phyloP scores from a whole-genome alignment of 2,329 filamentous ascomycete genomes.

The Hawksworthiomyces lignivorus region DNA sequence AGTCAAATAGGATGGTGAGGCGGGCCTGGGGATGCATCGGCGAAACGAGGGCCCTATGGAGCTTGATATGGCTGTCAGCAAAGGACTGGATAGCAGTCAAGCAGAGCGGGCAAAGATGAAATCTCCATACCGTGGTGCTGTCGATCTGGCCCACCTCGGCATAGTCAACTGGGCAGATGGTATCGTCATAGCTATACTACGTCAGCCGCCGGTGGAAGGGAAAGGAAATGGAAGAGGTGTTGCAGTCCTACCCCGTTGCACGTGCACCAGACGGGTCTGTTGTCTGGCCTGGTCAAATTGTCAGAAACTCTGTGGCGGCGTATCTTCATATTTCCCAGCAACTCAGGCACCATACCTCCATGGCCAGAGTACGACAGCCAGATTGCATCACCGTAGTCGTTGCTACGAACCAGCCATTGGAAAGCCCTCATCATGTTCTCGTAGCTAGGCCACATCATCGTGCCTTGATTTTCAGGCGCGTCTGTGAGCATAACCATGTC shows the following conservation, averaged over 20 bases:
- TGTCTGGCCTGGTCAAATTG: conserved; percentile 33
- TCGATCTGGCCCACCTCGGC: conserved; percentile 44
- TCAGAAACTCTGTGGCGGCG: too few relatives aligned
- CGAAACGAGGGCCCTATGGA: conserved; percentile 46
- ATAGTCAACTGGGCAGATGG: conserved; percentile 47
- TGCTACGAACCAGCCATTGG: conserved; percentile 45
- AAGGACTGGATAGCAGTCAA: too few relatives aligned
- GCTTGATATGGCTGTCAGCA: conserved; percentile 10
- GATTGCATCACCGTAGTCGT: conserved; percentile 40
- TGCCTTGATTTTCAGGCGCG: conserved; percentile 24
- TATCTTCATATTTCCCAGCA: too few relatives aligned
- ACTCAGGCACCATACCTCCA: conserved; percentile 40
- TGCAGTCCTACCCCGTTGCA: conserved; percentile 22
- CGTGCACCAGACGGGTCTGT: conserved; percentile 32
- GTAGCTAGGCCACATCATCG: conserved; percentile 25
- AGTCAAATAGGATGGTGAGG: conserved; percentile 52
- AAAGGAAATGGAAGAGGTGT: too few relatives aligned
- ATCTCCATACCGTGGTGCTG: conserved; percentile 30
- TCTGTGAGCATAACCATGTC: conserved; percentile 31
- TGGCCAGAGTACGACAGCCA: conserved; percentile 55
- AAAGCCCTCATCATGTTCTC: conserved; percentile 40
- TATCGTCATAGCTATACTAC: conserved; percentile 33
- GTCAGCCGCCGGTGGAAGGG: too few relatives aligned
- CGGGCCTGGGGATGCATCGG: conserved; percentile 40
- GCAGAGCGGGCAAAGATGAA: not conserved